phyloP scores from a whole-genome alignment of 805 yeast species.

The Ogataea allantospora region DNA sequence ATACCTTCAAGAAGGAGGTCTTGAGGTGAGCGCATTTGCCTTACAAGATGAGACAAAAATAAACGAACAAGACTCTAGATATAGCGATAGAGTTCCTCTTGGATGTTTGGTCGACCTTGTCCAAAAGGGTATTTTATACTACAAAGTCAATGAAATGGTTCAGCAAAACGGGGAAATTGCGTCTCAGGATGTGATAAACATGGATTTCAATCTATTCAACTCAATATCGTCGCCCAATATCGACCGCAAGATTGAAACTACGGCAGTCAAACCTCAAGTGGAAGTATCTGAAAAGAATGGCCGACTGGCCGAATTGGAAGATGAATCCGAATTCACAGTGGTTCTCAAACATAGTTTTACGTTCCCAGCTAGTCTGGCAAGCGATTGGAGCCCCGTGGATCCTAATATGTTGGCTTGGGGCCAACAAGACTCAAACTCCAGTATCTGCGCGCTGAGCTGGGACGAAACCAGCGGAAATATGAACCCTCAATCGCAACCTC shows the following conservation, averaged over 20 bases:
- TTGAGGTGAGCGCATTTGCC: slow-evolving; percentile 75
- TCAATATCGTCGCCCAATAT: slow-evolving; percentile 37
- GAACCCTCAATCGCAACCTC: slow-evolving; percentile 13
- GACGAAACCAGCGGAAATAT: slow-evolving; percentile 16
- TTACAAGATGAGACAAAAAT: slow-evolving; percentile 72
- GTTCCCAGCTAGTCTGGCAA: slow-evolving; percentile 44
- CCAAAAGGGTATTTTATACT: slow-evolving; percentile 80
- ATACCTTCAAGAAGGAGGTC: slow-evolving; percentile 82
- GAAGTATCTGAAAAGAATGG: not conserved
- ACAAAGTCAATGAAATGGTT: slow-evolving; percentile 64
- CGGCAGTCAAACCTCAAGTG: slow-evolving; percentile 3
- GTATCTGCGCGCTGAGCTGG: slow-evolving; percentile 26
- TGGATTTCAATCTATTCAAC: slow-evolving; percentile 50
- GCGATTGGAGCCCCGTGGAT: slow-evolving; percentile 57
- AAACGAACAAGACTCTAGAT: slow-evolving; percentile 50
- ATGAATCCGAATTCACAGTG: slow-evolving; percentile 32
- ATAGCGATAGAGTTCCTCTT: slow-evolving; percentile 56
- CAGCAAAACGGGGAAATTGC: slow-evolving; percentile 12
- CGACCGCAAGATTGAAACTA: slow-evolving; percentile 10
- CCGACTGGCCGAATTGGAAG: slow-evolving; percentile 1
- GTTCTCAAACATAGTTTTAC: slow-evolving; percentile 38
- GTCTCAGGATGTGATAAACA: slow-evolving; percentile 27
- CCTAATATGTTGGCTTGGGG: slow-evolving; percentile 54
- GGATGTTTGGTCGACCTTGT: slow-evolving; percentile 81
- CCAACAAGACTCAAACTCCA: slow-evolving; percentile 30